Conservation (phyloP, 306 rosid species). For the Leucaena leucocephala region DNA sequence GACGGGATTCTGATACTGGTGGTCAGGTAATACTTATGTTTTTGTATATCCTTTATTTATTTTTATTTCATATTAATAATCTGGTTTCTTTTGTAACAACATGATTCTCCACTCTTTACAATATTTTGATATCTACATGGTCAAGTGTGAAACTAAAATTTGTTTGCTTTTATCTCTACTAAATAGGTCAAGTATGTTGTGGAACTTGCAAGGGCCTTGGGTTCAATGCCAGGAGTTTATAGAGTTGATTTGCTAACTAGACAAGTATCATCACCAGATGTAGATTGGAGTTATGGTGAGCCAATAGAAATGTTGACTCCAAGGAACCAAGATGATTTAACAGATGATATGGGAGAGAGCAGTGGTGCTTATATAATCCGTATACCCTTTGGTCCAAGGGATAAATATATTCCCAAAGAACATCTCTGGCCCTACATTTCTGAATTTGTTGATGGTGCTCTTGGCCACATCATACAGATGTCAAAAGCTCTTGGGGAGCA, state of each 20-base stretch:
- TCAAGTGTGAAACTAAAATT: conserved; percentile 32
- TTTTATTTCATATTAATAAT: neutral
- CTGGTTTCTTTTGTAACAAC: neutral
- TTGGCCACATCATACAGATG: conserved; percentile 87
- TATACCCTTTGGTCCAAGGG: conserved; percentile 91
- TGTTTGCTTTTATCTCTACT: conserved; percentile 31
- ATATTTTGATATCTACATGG: conserved; percentile 18
- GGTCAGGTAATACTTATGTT: conserved; percentile 69
- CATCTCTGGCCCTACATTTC: conserved; percentile 96
- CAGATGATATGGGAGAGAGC: conserved; percentile 88
- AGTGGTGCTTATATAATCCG: conserved; percentile 94
- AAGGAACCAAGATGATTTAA: conserved; percentile 57
- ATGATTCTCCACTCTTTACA: neutral
- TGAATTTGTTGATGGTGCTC: conserved; percentile 97
- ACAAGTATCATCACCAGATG: conserved; percentile 84
- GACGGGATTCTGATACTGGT: conserved; percentile 98
- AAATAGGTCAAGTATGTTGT: conserved; percentile 87
- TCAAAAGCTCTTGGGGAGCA: conserved; percentile 94
- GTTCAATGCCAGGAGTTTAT: conserved; percentile 96
- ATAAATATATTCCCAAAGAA: conserved; percentile 86
- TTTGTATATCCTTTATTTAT: neutral
- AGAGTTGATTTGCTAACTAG: conserved; percentile 93
- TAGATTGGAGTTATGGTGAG: conserved; percentile 90
- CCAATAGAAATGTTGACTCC: conserved; percentile 88
- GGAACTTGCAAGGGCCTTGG: conserved; percentile 98